Conservation (phyloP, 139 green algal genomes). For the Desmodesmus armatus region DNA sequence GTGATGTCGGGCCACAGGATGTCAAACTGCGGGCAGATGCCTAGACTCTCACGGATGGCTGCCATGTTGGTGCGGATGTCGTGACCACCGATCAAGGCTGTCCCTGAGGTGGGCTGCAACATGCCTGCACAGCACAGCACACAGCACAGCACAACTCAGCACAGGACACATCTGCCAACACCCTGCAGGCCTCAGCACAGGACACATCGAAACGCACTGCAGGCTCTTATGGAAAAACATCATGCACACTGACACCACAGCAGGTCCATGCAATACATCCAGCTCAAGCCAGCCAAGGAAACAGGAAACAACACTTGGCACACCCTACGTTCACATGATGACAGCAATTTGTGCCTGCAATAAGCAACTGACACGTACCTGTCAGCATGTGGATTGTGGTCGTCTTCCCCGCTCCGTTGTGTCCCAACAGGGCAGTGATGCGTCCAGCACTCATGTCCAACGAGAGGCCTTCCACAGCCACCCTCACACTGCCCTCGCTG, state of each 20-base stretch:
- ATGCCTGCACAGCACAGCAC: constrained; percentile 57
- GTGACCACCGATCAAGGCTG: constrained; percentile 48
- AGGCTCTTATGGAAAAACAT: too few relatives aligned
- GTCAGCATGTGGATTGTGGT: constrained; percentile 82
- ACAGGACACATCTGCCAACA: neutral
- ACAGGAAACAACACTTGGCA: too few relatives aligned
- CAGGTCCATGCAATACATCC: too few relatives aligned
- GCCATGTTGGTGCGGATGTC: constrained; percentile 62
- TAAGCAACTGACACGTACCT: constrained; percentile 8
- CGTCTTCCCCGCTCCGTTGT: constrained; percentile 87
- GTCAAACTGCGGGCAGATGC: constrained; percentile 79
- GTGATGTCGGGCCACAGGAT: constrained; percentile 90
- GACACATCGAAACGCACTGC: neutral
- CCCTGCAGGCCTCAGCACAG: neutral
- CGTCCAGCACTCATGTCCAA: constrained; percentile 64
- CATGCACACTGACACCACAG: neutral
- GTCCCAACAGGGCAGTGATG: constrained; percentile 87
- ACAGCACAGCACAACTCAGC: neutral
- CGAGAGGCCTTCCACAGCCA: constrained; percentile 77
- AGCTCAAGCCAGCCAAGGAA: too few relatives aligned
- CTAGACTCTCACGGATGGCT: constrained; percentile 59
- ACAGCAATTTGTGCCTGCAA: neutral
- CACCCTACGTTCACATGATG: too few relatives aligned
- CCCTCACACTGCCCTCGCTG: constrained; percentile 2
- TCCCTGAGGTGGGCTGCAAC: constrained; percentile 69